Evolutionary conservation across 768 basidiomycete genomes (phyloP), one percentile per base, ranked within the genome.

Genomic region (Calocybe indica): DNA sequence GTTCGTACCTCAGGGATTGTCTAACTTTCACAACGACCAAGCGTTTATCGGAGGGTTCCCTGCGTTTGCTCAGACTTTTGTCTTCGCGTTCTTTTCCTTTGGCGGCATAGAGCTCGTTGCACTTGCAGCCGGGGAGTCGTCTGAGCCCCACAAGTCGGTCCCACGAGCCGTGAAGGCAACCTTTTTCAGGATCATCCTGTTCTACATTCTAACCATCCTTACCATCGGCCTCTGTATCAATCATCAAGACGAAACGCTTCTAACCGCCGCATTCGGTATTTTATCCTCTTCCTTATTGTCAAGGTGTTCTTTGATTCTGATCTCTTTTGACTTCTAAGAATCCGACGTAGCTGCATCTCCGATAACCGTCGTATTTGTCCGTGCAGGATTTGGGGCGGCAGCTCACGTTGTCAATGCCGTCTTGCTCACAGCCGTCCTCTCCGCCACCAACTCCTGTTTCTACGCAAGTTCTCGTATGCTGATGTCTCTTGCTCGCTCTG

Each of bases 21-120:
- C 74, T 4, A 77, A 78, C 59, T 76, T 76, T 47, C 69, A 70
- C 15, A 52, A 72, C 35, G 65, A 66, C 7, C 76, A 79, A 60
- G 76, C 77, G 0, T 78, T 80, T 54, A 62, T 79, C 8, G 78
- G 78, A 7, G 76, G 76, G 39, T 79, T 78, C 47, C 48, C 71
- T 34, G 65, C 72, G 32, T 78, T 79, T 58, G 73, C 75, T 6
- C 75, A 75, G 55, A 76, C 74, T 5, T 83, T 83, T 50, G 80
- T 85, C 34, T 85, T 74, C 32, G 83, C 83, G 9, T 85, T 85
- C 51, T 88, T 80, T 63, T 83, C 82, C 6, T 82, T 76, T 60
- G 80, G 76, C 12, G 81, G 83, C 12, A 79, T 85, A 30, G 84
- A 85, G 54, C 72, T 88, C 7, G 83, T 87, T 37, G 78, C 82